Evolutionary conservation across 352 stramenopile species (phyloP), one percentile per base, ranked within the genome.

Genomic region (Phytopythium mirpurense): DNA sequence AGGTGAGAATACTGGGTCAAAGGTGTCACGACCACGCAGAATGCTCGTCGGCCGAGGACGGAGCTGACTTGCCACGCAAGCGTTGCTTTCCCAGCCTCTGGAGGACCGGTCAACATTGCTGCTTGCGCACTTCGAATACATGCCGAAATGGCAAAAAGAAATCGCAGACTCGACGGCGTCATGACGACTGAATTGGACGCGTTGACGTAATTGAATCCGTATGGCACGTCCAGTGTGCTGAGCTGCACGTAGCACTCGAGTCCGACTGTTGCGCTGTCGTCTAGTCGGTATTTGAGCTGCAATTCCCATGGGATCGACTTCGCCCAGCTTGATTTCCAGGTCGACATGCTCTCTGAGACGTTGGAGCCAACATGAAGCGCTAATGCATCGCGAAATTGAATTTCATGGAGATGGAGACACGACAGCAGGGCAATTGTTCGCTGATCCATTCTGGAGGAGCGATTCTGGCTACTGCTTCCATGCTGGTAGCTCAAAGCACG

Each of bases 151-250:
- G 76, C 60, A 36, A 86, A 82, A 0, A 89, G 56, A 21, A 65
- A 78, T 5, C 78, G 72, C 26, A 82, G 54, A 43, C 67, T 83
- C 14, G 61, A 52, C 14, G 77, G 78, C 0, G 68, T 76, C 19
- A 87, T 55, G 19, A 86, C 62, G 1, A 51, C 35, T 11, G 80
- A 60, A 0, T 34, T 19, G 15, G 51, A 46, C 1, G 65, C 62
- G n/a, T 67, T 70, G 19, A 66, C 24, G 41, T 85, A 92, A 36
- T 78, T 79, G 51, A 86, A 92, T 1, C 78, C 77, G 51, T 92
- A 92, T 19, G 70, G 63, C 19, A 88, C 60, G 11, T 57, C 63
- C 15, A 82, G 26, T 3, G 68, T 70, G 23, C 69, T 71, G 26
- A 86, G 65, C 52, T 86, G 67, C 19, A 90, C 65, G 38, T 82